phyloP scores from a whole-genome alignment of 306 rosid species.

The Vigna angularis region DNA sequence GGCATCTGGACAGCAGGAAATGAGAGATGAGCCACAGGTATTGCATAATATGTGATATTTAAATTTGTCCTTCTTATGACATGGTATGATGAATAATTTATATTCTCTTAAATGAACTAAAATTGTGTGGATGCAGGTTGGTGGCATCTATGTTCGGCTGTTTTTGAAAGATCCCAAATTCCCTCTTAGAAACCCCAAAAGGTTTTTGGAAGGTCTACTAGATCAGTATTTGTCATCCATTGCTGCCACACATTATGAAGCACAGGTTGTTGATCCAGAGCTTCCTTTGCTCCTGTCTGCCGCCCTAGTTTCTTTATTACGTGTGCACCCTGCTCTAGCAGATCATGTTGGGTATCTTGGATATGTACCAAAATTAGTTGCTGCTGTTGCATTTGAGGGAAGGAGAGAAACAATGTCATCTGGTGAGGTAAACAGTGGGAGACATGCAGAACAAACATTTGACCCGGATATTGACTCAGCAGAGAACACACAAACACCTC shows the following conservation, averaged over 20 bases:
- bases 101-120: constrained; percentile 37
- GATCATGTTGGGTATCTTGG: constrained; percentile 99
- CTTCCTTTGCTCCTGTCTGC: constrained; percentile 97
- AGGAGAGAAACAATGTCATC: constrained; percentile 97
- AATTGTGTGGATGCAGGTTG: constrained; percentile 72
- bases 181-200: constrained; percentile 98
- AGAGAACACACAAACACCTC: constrained; percentile 86
- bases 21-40: constrained; percentile 99
- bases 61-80: not conserved
- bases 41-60: constrained; percentile 33
- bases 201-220: constrained; percentile 95
- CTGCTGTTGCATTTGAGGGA: constrained; percentile 96
- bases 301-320: constrained; percentile 91
- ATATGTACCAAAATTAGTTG: constrained; percentile 96
- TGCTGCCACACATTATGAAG: constrained; percentile 92
- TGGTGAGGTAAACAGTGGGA: constrained; percentile 67
- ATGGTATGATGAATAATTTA: constrained; percentile 18
- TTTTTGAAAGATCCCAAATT: constrained; percentile 98
- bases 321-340: constrained; percentile 98
- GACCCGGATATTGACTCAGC: constrained; percentile 64
- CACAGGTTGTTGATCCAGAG: constrained; percentile 84
- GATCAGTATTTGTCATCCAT: constrained; percentile 96
- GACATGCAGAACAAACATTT: constrained; percentile 52
- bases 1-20: constrained; percentile 97
- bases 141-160: constrained; percentile 94